Conservation (phyloP, 225 moss, liverwort and hornwort species). For the Bryum argenteum region DNA sequence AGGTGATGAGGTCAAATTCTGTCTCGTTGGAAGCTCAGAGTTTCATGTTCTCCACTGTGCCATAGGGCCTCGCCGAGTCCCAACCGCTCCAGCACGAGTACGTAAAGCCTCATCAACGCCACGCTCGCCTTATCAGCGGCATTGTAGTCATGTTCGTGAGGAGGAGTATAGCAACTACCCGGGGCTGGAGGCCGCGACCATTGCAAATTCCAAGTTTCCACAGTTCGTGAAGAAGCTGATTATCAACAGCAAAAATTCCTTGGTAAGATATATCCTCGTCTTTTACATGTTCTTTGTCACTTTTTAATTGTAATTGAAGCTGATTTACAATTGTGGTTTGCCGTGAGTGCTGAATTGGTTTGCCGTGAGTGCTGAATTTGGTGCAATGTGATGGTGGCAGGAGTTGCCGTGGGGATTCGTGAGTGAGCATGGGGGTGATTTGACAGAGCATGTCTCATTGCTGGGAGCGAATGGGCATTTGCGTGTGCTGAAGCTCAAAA, state of each 20-base stretch:
- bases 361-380: too few species aligned
- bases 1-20: constrained; percentile 27
- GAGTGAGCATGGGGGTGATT: constrained; percentile 27
- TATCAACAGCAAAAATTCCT: neutral
- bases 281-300: neutral
- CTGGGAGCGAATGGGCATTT: constrained; percentile 21
- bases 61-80: neutral
- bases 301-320: too few species aligned
- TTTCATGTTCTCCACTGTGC: constrained; percentile 19
- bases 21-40: constrained; percentile 28
- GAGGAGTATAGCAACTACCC: constrained; percentile 21
- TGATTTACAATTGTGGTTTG: too few species aligned
- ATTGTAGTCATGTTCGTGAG: neutral
- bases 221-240: constrained; percentile 36
- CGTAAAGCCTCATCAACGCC: neutral
- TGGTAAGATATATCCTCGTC: constrained; percentile 22
- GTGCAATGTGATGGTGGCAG: constrained; percentile 17
- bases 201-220: constrained; percentile 8
- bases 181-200: constrained; percentile 3
- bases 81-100: neutral
- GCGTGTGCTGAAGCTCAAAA: neutral
- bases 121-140: neutral
- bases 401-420: constrained; percentile 27
- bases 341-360: too few species aligned
- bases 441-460: constrained; percentile 4